A percentile compares a stretch with the other conserved stretches of the same genome.
These are phyloP conservation scores for Schizonepeta tenuifolia DNA, from an alignment of 257 asterid species.

Conservation along the genomic window DNA sequence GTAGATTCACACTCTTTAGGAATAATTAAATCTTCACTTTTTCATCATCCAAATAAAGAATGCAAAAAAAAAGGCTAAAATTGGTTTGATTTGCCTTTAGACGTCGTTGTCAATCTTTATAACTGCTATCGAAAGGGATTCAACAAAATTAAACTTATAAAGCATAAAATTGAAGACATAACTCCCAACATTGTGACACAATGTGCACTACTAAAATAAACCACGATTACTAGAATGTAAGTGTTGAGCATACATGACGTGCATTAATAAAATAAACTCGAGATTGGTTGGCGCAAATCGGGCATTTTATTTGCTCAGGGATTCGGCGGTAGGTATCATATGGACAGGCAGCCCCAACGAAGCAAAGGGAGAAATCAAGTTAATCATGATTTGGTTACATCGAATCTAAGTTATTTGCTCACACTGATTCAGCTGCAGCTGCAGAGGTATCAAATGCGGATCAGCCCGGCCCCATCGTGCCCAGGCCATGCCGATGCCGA, in stretches of 20 bases:
- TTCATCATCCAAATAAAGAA: neutral
- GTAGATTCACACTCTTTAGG: neutral
- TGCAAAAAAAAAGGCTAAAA: neutral
- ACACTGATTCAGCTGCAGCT: no score
- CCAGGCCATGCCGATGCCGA: no score
- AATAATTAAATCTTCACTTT: constrained; percentile 4
- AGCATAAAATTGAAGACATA: neutral
- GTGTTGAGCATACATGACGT: neutral
- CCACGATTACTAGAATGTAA: neutral
- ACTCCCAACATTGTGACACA: neutral
- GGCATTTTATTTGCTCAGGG: no score
- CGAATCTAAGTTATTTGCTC: no score
- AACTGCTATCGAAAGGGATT: neutral
- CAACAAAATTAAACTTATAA: no score
- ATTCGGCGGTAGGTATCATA: no score
- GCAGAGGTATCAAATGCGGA: no score
- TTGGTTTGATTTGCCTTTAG: neutral
- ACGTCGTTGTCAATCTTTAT: neutral
- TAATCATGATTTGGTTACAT: no score
- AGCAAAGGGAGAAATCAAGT: neutral
- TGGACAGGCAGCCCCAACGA: neutral
- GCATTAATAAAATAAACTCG: neutral
- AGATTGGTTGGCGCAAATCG: no score
- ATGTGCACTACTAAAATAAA: neutral
- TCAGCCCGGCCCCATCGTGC: no score